Evolutionary conservation across 2,329 filamentous ascomycete species (phyloP).

Genomic region (Penicillium sp.): DNA sequence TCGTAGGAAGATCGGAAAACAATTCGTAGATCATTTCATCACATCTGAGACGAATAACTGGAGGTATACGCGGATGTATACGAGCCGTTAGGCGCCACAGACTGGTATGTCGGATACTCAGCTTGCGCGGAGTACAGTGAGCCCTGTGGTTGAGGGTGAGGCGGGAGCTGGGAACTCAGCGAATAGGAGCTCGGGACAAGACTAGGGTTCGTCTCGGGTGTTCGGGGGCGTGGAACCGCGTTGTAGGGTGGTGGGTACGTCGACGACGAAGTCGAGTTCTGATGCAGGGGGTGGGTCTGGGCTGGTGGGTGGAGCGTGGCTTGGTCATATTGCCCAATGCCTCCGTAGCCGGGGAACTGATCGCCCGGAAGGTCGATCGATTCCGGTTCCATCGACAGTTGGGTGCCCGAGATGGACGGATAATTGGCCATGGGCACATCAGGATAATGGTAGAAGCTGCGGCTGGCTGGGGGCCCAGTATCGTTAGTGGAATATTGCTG

Average conservation of each 20-base stretch:
- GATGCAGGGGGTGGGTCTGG: constrained; percentile 32
- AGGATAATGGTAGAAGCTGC: constrained; percentile 6
- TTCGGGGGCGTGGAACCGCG: constrained; percentile 26
- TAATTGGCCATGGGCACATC: constrained; percentile 21
- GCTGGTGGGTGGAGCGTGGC: constrained; percentile 22
- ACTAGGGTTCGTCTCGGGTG: constrained; percentile 23
- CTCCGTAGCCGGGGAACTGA: constrained; percentile 17
- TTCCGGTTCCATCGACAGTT: constrained; percentile 34
- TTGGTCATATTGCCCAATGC: constrained; percentile 17
- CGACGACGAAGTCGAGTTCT: constrained; percentile 27
- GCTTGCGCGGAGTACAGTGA: constrained; percentile 29
- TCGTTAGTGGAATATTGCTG: constrained; percentile 19
- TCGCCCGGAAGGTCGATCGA: constrained; percentile 25
- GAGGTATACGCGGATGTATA: constrained; percentile 26
- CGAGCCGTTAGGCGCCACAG: constrained; percentile 21
- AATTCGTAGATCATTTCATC: constrained; percentile 10
- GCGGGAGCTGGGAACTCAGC: constrained; percentile 16
- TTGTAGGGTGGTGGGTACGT: constrained; percentile 41
- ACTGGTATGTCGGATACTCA: constrained; percentile 20
- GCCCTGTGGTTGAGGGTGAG: constrained; percentile 1
- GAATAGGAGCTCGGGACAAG: constrained; percentile 31
- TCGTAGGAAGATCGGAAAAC: not conserved
- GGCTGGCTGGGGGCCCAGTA: constrained; percentile 8
- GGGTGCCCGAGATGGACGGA: constrained; percentile 28
- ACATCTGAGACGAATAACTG: constrained; percentile 25